phyloP scores from a whole-genome alignment of 805 yeast genomes.

The Candida insectalens region DNA sequence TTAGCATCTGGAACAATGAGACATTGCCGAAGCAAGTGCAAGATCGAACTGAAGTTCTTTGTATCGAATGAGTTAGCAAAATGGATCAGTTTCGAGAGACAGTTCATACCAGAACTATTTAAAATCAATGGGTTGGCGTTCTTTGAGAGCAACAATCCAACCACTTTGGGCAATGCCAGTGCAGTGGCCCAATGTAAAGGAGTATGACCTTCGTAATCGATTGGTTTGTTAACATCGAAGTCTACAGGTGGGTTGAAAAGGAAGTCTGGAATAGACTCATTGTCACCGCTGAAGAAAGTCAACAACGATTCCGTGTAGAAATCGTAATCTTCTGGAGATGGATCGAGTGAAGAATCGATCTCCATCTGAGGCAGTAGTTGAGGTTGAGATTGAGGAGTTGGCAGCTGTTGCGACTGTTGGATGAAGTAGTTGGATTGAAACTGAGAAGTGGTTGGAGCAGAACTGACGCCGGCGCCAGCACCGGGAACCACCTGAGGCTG shows the following conservation, averaged over 20 bases:
- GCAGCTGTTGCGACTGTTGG: constrained; percentile 2
- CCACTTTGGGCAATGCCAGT: constrained; percentile 55
- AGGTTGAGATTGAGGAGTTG: constrained; percentile 7
- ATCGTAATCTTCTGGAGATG: constrained; percentile 28
- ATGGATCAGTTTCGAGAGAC: constrained; percentile 57
- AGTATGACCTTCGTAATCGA: constrained; percentile 76
- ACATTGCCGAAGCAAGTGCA: constrained; percentile 55
- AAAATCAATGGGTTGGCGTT: constrained; percentile 51
- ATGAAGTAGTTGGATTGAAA: constrained; percentile 2
- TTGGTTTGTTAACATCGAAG: constrained; percentile 54
- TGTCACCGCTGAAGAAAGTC: constrained; percentile 43
- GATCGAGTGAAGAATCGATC: constrained; percentile 7
- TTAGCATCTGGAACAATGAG: constrained; percentile 62
- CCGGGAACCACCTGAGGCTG: too few relatives aligned
- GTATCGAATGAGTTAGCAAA: constrained; percentile 67
- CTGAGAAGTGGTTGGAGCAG: neutral
- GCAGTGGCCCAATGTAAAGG: constrained; percentile 83
- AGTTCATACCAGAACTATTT: constrained; percentile 54
- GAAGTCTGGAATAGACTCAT: constrained; percentile 26
- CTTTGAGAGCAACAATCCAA: constrained; percentile 44
- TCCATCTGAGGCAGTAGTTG: constrained; percentile 9
- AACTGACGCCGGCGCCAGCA: neutral
- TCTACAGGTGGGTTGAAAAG: constrained; percentile 49
- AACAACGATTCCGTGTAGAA: constrained; percentile 32
- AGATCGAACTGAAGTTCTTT: constrained; percentile 46